A percentile compares a stretch with the other conserved stretches of the same genome.
Conservation (phyloP, 345 rosid species). For the Hibiscus syriacus region DNA sequence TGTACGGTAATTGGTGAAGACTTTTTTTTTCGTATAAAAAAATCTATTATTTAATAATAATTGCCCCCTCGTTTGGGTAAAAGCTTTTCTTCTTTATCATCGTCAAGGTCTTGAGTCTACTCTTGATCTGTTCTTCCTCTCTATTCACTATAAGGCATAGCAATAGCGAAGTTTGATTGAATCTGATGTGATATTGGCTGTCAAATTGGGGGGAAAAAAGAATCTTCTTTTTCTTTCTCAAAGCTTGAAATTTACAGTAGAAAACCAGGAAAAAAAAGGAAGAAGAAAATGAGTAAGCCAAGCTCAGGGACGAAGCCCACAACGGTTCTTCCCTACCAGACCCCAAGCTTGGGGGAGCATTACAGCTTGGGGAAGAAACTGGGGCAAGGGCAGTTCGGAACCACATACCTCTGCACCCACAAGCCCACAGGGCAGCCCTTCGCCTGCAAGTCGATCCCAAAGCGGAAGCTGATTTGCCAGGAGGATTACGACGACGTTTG, state of each 20-base stretch:
- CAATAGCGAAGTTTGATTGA: background rate
- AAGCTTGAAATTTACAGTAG: background rate
- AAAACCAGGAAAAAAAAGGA: background rate
- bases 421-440: slow-evolving; percentile 32
- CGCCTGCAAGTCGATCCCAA: slow-evolving; percentile 82
- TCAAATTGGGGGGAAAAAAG: background rate
- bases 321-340: slow-evolving; percentile 13
- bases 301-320: background rate
- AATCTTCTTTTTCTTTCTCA: background rate
- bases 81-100: background rate
- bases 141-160: background rate
- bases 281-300: slow-evolving; percentile 9
- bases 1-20: background rate
- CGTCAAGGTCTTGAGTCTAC: slow-evolving; percentile 2
- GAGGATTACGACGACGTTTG: slow-evolving; percentile 75
- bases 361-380: slow-evolving; percentile 44
- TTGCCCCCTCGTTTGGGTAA: background rate
- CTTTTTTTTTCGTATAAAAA: background rate
- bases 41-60: background rate
- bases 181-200: background rate
- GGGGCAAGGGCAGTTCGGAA: slow-evolving; percentile 80
- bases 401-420: slow-evolving; percentile 62
- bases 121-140: background rate
- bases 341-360: slow-evolving; percentile 20
- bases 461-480: slow-evolving; percentile 57